These are phyloP conservation scores for Huntiella bhutanensis DNA, from an alignment of 2,329 filamentous ascomycete genomes.

Conservation along the genomic window DNA sequence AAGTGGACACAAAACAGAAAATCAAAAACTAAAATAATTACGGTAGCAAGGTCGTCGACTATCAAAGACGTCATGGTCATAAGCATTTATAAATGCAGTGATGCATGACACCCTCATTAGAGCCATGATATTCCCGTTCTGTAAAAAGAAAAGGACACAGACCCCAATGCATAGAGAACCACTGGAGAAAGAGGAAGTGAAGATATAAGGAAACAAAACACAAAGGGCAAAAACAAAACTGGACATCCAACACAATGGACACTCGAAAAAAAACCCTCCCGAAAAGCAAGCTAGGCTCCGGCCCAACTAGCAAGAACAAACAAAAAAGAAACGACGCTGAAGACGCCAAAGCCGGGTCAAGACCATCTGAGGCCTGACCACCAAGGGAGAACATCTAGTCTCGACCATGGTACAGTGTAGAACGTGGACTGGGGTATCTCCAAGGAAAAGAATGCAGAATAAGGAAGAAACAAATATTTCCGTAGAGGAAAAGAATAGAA, in stretches of 20 bases:
- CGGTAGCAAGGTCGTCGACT: neutral
- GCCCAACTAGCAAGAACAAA: neutral
- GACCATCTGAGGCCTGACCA: conserved; percentile 1
- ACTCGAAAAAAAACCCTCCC: neutral
- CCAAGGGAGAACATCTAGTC: neutral
- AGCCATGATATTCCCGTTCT: neutral
- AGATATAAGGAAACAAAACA: neutral
- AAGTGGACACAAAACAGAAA: neutral
- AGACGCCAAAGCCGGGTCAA: neutral
- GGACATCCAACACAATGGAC: neutral
- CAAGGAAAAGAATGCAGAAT: conserved; percentile 8
- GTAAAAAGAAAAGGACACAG: neutral
- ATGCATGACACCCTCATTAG: neutral
- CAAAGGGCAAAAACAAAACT: neutral
- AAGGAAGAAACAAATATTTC: neutral
- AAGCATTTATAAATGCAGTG: neutral
- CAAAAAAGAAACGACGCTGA: conserved; percentile 3
- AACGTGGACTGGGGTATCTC: conserved; percentile 10
- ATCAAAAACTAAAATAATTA: neutral
- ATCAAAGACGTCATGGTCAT: neutral
- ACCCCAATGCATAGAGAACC: neutral
- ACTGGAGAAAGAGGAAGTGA: neutral
- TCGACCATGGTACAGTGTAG: neutral
- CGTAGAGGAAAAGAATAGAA: neutral
- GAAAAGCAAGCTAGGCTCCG: neutral